These are phyloP conservation scores for Salix viminalis DNA, from an alignment of 345 rosid species.

Conservation along the genomic window DNA sequence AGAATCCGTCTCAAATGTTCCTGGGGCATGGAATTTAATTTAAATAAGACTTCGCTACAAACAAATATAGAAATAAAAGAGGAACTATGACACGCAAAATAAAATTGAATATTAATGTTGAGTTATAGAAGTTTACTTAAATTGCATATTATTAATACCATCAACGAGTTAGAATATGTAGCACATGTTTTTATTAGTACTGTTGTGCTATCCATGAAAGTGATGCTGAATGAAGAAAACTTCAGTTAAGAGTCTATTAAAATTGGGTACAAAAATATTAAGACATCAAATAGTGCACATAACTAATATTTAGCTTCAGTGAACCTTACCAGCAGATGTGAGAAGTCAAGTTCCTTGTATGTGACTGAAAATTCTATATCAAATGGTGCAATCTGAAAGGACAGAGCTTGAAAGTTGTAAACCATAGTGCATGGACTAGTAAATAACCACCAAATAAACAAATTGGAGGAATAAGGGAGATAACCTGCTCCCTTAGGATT, in stretches of 20 bases:
- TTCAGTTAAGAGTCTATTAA: background rate
- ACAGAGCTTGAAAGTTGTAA: slow-evolving; percentile 10
- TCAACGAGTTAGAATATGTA: background rate
- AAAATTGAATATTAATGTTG: background rate
- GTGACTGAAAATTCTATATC: slow-evolving; percentile 95
- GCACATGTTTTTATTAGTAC: too few species aligned
- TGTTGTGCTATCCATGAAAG: background rate
- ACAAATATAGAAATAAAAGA: background rate
- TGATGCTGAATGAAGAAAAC: background rate
- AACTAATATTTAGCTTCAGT: slow-evolving; percentile 1
- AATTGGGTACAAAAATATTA: background rate
- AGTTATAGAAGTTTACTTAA: too few species aligned
- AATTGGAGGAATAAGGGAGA: slow-evolving; percentile 13
- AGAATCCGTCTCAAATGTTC: slow-evolving; percentile 91
- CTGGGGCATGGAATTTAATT: slow-evolving; percentile 38
- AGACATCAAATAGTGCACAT: background rate
- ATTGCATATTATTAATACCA: background rate
- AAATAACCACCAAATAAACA: slow-evolving; percentile 15
- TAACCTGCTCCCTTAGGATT: slow-evolving; percentile 92
- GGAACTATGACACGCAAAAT: background rate
- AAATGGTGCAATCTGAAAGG: slow-evolving; percentile 83
- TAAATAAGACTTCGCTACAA: background rate
- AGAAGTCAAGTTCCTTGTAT: slow-evolving; percentile 97
- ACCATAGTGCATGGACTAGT: background rate
- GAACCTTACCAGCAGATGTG: slow-evolving; percentile 88